Evolutionary conservation across 441 rosid species (phyloP).

Genomic region (Gossypium gossypioides): DNA sequence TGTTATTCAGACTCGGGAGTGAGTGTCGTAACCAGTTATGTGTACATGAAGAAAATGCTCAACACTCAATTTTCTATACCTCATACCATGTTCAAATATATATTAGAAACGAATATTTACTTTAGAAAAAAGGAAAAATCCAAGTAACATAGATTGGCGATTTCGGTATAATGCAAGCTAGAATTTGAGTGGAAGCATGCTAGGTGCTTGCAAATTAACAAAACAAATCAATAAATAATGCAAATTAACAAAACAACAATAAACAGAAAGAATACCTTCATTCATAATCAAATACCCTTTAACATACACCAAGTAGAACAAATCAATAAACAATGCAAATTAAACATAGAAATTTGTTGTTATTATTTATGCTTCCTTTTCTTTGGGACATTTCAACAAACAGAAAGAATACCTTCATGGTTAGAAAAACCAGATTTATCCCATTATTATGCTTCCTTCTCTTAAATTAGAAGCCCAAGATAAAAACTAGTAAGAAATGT

Average conservation of each 20-base stretch:
- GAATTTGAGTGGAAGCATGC: neutral
- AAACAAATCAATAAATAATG: no score
- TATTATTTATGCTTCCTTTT: neutral
- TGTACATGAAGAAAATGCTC: neutral
- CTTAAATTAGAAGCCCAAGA: neutral
- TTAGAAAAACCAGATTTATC: slow-evolving; percentile 62
- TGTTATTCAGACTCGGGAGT: neutral
- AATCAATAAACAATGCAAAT: neutral
- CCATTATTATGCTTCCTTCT: no score
- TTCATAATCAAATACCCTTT: neutral
- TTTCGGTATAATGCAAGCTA: neutral
- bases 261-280: neutral
- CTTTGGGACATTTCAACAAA: neutral
- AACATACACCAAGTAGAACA: neutral
- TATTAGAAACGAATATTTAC: neutral
- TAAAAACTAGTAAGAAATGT: neutral
- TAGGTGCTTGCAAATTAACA: neutral
- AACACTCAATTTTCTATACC: neutral
- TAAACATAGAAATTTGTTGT: neutral
- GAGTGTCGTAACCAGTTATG: neutral
- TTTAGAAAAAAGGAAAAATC: neutral
- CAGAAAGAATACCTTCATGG: slow-evolving; percentile 52
- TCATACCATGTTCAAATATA: neutral
- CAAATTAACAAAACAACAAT: no score
- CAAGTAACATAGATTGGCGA: neutral